Evolutionary conservation across 495 filamentous ascomycete species (phyloP), one percentile per base, ranked within the genome.

Genomic region (Talaromyces thailandensis): DNA sequence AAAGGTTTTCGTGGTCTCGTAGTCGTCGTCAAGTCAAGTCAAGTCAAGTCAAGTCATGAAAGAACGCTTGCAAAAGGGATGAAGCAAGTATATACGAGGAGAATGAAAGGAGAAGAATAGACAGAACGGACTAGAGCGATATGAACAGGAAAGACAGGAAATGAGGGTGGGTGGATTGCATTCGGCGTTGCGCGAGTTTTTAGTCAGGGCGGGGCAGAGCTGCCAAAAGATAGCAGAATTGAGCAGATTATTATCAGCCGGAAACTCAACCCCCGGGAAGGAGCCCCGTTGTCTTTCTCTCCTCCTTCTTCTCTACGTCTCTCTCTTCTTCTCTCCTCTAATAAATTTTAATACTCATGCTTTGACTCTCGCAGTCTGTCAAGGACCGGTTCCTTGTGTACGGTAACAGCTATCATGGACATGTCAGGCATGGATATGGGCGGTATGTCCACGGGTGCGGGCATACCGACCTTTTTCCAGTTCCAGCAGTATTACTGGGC

Each of bases 401-500:
- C n/a, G n/a, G n/a, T n/a, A 43, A 8, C 6, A 26, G 18, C 11
- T 12, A 61, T 58, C 61, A 71, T 73, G 63, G 59, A 63, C 29
- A 73, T 72, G 71, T 62, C 63, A 7, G 67, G 68, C 26, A 75
- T 74, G 72, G 62, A 66, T 62, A 76, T 73, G 75, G 71, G 67
- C 66, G 63, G 67, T 48, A 81, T 78, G 77, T 75, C 72, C 68
- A 81, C 77, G 72, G 78, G 75, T 25, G 63, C 67, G 48, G 82
- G 80, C 24, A 67, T 81, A 14, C 74, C 79, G 21, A 73, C 71
- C 64, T 71, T 79, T 6, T 73, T 75, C 62, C 66, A 75, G 50
- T 66, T 86, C 62, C 81, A 81, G 61, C 72, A 81, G 64, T 75
- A 80, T 50, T 88, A 87, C 70, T 88, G 85, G 85, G 79, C 76